Evolutionary conservation across 441 rosid species (phyloP), one percentile per base, ranked within the genome.

Genomic region (Syzygium malaccense): DNA sequence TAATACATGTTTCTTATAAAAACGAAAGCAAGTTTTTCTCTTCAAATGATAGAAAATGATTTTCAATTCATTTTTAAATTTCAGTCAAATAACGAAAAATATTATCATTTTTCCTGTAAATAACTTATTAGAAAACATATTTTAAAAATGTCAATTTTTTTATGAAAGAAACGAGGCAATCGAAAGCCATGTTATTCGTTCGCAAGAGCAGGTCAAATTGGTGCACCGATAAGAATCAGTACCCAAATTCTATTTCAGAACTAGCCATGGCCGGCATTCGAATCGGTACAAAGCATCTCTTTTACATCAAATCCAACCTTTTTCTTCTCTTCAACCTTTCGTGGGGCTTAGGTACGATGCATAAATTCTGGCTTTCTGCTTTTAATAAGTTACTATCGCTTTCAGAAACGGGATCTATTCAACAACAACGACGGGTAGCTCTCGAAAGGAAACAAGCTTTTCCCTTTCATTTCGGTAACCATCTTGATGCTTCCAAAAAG

Each of bases 181-280:
- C 0, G 0, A 0, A 2, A 1, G 0, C 1, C 79, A 2, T 20
- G 15, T 37, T 10, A 20, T 11, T 19, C 8, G 20, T 10, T 23
- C 5, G 1, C 0, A 0, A 13, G 51, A 71, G 23, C 8, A 6
- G 3, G 51, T 71, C n/a, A 37, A 71, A 71, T 71, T 15, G 26
- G 28, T 5, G 26, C 80, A 37, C 41, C 8, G 49, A 37, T 28
- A 37, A 71, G 28, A 12, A 45, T 45, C 51, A 3, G 49, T 25
- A 20, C n/a, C 23, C 17, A 71, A 71, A 37, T 5, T 20, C 83
- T 25, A 37, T 25, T 71, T 37, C 45, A 1, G 83, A 37, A 37
- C n/a, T 37, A 49, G 83, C 51, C 83, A 23, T 23, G 51, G 83
- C 49, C 51, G 83, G 83, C 49, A 25, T 71, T 71, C 6, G 83